Percentiles rank a stretch among this genome's conserved stretches.
Evolutionary conservation across 495 filamentous ascomycete genomes (phyloP).

Genomic region (Xylaria cubensis): DNA sequence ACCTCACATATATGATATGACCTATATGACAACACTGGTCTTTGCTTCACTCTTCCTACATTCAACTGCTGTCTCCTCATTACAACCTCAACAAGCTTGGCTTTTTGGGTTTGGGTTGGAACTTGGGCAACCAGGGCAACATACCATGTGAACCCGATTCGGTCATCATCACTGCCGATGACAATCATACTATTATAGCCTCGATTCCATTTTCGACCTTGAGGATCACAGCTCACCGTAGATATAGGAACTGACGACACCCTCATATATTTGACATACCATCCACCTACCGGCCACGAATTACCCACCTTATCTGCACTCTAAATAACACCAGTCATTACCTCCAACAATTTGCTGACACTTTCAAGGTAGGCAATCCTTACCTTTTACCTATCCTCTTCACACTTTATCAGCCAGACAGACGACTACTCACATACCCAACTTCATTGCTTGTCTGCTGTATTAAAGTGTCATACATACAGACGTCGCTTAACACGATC

Average conservation of each 20-base stretch:
- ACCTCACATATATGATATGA: background rate
- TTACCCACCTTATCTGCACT: background rate
- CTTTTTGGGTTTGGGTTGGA: background rate
- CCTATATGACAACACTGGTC: background rate
- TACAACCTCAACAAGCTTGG: background rate
- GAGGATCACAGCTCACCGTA: background rate
- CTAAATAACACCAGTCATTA: background rate
- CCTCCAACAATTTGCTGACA: background rate
- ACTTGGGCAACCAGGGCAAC: conserved; percentile 14
- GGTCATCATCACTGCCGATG: conserved; percentile 16
- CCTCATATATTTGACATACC: background rate
- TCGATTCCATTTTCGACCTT: background rate
- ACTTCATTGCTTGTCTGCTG: background rate
- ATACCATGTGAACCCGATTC: conserved; percentile 13
- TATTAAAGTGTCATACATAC: background rate
- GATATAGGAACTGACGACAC: background rate
- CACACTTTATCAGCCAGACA: background rate
- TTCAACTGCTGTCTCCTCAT: background rate
- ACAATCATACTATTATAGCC: background rate
- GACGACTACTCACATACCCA: background rate
- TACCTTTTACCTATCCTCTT: background rate
- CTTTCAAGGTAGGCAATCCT: background rate
- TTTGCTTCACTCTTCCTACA: background rate
- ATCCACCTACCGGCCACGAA: background rate
- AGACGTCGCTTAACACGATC: background rate